A percentile compares a stretch with the other conserved stretches of the same genome.
These are phyloP conservation scores for Abrus pulchellus DNA, from an alignment of 306 rosid species.

Conservation along the genomic window DNA sequence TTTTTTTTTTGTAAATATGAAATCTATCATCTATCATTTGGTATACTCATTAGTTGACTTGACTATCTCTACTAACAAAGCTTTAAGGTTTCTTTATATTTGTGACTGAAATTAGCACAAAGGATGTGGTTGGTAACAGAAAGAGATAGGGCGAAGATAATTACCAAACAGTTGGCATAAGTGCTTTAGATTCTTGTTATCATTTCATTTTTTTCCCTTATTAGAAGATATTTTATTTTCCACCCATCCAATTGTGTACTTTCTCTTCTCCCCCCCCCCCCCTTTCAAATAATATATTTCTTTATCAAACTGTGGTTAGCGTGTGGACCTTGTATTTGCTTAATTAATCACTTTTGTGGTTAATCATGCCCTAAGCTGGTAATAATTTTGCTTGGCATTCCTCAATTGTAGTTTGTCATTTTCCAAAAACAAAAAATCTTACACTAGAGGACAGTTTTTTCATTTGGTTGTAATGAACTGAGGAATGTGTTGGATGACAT, in stretches of 20 bases:
- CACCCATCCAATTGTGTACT: background rate
- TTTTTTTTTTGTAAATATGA: background rate
- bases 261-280: too few species aligned
- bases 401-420: background rate
- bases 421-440: background rate
- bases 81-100: constrained; percentile 5
- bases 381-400: constrained; percentile 10
- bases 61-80: background rate
- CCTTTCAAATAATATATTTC: too few species aligned
- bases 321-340: background rate
- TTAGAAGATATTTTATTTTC: background rate
- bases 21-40: background rate
- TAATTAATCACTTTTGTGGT: background rate
- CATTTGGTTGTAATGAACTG: background rate
- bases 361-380: constrained; percentile 6
- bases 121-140: background rate
- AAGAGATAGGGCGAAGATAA: constrained; percentile 1
- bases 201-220: background rate
- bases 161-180: background rate
- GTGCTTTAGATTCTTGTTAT: constrained; percentile 2
- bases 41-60: constrained; percentile 25
- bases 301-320: background rate
- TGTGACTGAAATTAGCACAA: constrained; percentile 22
- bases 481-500: constrained; percentile 11
- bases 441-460: background rate